Conservation (phyloP, 2,329 filamentous ascomycete genomes). For the Phialocephala sp. region DNA sequence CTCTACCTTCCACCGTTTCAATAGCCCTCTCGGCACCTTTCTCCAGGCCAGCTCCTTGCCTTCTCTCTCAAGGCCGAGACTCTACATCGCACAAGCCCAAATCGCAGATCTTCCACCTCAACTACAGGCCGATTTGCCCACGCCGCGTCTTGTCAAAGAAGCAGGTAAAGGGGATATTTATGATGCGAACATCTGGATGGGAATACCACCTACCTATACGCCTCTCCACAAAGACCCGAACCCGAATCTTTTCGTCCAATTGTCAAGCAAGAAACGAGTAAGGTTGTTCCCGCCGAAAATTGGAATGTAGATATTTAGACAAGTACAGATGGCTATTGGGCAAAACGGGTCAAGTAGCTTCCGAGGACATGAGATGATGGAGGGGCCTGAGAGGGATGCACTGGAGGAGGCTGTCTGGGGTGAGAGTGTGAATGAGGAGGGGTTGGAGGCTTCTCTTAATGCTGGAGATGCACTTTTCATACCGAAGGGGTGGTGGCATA, state of each 20-base stretch:
- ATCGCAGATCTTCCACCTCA: constrained; percentile 69
- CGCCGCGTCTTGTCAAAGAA: constrained; percentile 65
- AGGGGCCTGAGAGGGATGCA: constrained; percentile 69
- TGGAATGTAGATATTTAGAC: constrained; percentile 68
- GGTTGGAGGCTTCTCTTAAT: constrained; percentile 54
- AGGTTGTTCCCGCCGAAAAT: constrained; percentile 70
- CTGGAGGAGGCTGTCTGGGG: constrained; percentile 77
- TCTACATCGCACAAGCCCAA: constrained; percentile 88
- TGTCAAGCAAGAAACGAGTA: constrained; percentile 74
- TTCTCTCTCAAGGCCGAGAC: constrained; percentile 37
- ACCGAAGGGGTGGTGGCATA: constrained; percentile 87
- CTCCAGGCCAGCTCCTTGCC: constrained; percentile 25
- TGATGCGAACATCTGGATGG: constrained; percentile 85
- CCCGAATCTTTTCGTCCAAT: constrained; percentile 87
- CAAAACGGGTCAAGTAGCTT: constrained; percentile 52
- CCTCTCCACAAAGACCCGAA: constrained; percentile 93
- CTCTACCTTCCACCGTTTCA: constrained; percentile 52
- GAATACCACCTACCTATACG: constrained; percentile 84
- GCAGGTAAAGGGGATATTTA: constrained; percentile 86
- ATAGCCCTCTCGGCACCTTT: constrained; percentile 46
- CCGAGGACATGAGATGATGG: constrained; percentile 90
- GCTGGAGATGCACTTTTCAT: constrained; percentile 79
- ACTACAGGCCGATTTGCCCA: constrained; percentile 70
- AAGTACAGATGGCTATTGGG: constrained; percentile 48
- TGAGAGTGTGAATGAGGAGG: constrained; percentile 17